Percentiles rank a stretch among this genome's conserved stretches.
Conservation (phyloP, 495 filamentous ascomycete genomes). For the Amorphotheca resinae region DNA sequence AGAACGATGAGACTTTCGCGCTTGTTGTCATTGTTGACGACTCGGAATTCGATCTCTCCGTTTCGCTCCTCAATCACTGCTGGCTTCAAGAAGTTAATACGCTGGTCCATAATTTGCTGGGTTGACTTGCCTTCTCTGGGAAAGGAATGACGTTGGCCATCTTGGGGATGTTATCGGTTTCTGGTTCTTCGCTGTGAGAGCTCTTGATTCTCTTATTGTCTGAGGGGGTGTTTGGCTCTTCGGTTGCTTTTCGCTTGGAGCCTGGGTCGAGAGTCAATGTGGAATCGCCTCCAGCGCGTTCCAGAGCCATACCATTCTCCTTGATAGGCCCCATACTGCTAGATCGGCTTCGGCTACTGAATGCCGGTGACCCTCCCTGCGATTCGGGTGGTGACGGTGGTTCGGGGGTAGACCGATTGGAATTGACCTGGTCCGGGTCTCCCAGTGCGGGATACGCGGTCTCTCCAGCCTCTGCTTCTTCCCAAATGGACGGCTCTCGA, state of each 20-base stretch:
- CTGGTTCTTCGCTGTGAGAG: constrained; percentile 39
- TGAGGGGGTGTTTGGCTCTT: constrained; percentile 50
- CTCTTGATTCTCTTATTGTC: constrained; percentile 51
- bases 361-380: background rate
- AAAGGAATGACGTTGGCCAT: constrained; percentile 46
- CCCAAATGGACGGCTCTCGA: background rate
- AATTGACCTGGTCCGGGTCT: too few relatives aligned
- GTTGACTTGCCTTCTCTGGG: constrained; percentile 58
- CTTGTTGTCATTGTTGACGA: constrained; percentile 90
- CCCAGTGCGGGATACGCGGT: too few relatives aligned
- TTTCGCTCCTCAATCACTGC: constrained; percentile 89
- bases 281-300: background rate
- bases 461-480: background rate
- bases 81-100: constrained; percentile 30
- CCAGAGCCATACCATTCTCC: constrained; percentile 12
- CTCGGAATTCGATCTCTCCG: constrained; percentile 93
- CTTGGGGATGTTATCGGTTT: constrained; percentile 29
- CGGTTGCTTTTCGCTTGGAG: constrained; percentile 64
- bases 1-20: constrained; percentile 87
- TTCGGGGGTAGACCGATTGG: background rate
- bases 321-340: constrained; percentile 15
- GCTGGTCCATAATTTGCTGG: background rate
- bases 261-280: background rate
- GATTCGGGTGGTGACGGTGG: background rate
- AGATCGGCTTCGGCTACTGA: background rate